phyloP scores from a whole-genome alignment of 129 eudicot genomes.

The Ambrosia artemisiifolia region DNA sequence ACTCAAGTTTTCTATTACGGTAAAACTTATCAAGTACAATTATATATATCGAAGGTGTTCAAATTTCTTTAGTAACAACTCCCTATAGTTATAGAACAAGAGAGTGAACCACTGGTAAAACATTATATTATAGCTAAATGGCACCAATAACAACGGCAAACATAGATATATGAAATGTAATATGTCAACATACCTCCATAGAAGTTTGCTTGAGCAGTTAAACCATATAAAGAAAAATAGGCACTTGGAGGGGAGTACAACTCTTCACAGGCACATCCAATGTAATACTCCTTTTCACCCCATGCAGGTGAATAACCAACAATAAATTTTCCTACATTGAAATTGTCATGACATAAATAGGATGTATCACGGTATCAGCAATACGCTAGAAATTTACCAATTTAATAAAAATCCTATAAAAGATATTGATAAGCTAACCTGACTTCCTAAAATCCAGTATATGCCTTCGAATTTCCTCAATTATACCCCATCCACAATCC shows the following conservation, averaged over 20 bases:
- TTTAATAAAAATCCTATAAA: neutral
- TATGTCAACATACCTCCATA: constrained; percentile 62
- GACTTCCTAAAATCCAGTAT: constrained; percentile 84
- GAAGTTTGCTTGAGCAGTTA: constrained; percentile 60
- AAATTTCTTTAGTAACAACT: no score
- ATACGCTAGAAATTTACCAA: no score
- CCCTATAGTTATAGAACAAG: no score
- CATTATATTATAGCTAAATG: no score
- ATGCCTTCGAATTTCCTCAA: constrained; percentile 87
- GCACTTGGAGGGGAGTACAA: constrained; percentile 92
- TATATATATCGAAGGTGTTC: no score
- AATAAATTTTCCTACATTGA: constrained; percentile 82
- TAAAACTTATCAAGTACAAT: no score
- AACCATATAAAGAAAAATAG: constrained; percentile 67
- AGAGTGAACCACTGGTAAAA: no score
- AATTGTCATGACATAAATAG: no score
- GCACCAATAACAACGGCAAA: no score
- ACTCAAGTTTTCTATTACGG: no score
- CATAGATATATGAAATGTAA: neutral
- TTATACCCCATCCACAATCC: constrained; percentile 88
- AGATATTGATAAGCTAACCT: constrained; percentile 37
- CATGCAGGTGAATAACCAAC: constrained; percentile 68
- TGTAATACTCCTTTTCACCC: constrained; percentile 73
- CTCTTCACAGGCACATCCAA: constrained; percentile 79
- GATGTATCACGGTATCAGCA: no score